A percentile compares a stretch with the other conserved stretches of the same genome.
Conservation (phyloP, 306 rosid genomes). For the Dryas drummondii region DNA sequence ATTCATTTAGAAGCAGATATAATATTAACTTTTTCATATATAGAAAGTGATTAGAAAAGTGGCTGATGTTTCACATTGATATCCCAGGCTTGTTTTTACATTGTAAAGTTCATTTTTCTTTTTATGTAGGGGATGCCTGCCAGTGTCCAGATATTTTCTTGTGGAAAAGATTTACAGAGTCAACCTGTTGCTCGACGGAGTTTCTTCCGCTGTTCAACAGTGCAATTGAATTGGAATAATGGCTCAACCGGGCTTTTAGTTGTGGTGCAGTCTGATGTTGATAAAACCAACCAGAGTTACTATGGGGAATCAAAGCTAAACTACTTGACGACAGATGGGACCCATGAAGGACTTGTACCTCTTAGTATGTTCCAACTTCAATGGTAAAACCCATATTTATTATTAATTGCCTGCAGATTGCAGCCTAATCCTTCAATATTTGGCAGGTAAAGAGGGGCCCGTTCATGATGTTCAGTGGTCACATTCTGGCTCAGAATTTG, state of each 20-base stretch:
- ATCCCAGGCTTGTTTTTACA: constrained; percentile 2
- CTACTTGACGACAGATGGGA: constrained; percentile 87
- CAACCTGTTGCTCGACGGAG: constrained; percentile 76
- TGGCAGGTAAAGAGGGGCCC: constrained; percentile 97
- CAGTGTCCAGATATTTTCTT: constrained; percentile 74
- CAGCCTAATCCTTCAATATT: constrained; percentile 20
- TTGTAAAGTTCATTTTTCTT: constrained; percentile 14
- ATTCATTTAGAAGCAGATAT: constrained; percentile 2
- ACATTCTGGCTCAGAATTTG: constrained; percentile 72
- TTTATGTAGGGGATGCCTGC: constrained; percentile 82
- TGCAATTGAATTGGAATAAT: constrained; percentile 79
- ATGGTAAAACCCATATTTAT: neutral
- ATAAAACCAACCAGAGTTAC: constrained; percentile 96
- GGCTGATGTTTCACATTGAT: neutral
- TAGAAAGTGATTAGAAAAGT: constrained; percentile 15
- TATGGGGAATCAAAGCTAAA: constrained; percentile 86
- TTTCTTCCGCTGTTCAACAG: constrained; percentile 83
- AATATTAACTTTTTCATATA: constrained; percentile 2
- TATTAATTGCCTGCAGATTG: neutral
- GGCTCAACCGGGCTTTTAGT: constrained; percentile 87
- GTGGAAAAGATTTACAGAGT: constrained; percentile 56
- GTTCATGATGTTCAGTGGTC: constrained; percentile 98
- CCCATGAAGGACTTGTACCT: constrained; percentile 82
- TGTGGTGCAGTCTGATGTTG: constrained; percentile 88
- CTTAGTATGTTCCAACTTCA: constrained; percentile 63